Base-by-base conservation (phyloP, 1,139 yeast species). In the Chernovozyma sophiae-reginae region DNA sequence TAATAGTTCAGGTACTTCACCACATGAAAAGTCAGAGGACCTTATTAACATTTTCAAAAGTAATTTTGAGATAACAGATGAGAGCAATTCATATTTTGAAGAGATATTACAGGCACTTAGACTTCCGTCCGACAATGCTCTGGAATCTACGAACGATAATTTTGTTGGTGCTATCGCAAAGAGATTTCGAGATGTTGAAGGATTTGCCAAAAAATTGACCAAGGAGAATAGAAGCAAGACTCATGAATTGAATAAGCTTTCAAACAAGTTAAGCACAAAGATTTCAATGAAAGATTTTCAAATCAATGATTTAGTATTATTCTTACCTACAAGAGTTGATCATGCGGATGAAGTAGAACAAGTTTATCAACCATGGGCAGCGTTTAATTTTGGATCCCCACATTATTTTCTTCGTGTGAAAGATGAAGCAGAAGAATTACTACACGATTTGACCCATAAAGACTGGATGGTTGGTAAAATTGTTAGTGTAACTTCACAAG, bases 101-200 rank as follows among this genome's bases (percentile, higher is more conserved):
- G 40, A 47, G 11, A 62, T 58, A 33, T 33, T 65, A 22, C 44
- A 51, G 10, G 32, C 51, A 20, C 31, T 37, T 13, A 20, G 20
- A n/a, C 14, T 6, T 8, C 19, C n/a, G 17, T 11, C 17, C 6
- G 60, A 55, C 34, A 61, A 79, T 43, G 66, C 66, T 7, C 15
- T 28, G 19, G 17, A 13, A 30, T 60, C 55, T 12, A 59, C 54
- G 28, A 52, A 49, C 26, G 43, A 46, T 4, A 36, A 43, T 16
- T 27, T 65, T 82, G 39, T 79, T 83, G 50, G 70, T 12, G 81
- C 89, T 1, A 80, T 89, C 2, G 70, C 81, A 25, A 81, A 83
- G 52, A 69, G 98, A 43, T 89, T 92, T 52, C 77, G 77, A 42
- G 97, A 90, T 53, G 95, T 90, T 35, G 97, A 92, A 56, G 80